phyloP scores from a whole-genome alignment of 1,284 basidiomycete genomes.

The Papiliotrema terrestris region DNA sequence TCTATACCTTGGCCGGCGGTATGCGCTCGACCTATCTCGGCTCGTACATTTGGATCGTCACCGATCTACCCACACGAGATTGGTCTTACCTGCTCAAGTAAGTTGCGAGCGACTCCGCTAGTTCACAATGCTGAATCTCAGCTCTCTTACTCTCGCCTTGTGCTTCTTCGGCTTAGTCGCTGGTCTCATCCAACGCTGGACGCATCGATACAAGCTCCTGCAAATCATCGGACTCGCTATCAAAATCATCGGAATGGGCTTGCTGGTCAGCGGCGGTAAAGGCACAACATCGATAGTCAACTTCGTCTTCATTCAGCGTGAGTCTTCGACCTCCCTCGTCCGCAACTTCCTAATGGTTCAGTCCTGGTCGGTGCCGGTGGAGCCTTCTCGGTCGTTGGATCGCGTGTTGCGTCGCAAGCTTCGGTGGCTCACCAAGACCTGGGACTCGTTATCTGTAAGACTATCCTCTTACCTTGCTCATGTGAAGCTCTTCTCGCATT shows the following conservation, averaged over 20 bases:
- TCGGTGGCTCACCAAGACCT: constrained; percentile 45
- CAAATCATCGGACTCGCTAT: constrained; percentile 31
- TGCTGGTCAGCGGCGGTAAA: background rate
- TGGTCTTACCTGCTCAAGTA: background rate
- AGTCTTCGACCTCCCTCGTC: background rate
- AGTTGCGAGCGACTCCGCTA: background rate
- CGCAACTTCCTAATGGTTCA: constrained; percentile 9
- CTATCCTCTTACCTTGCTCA: background rate
- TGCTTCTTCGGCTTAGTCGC: constrained; percentile 44
- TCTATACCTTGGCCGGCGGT: constrained; percentile 37
- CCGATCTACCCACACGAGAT: constrained; percentile 6
- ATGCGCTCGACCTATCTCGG: constrained; percentile 39
- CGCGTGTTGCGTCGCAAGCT: constrained; percentile 42
- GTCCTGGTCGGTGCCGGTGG: constrained; percentile 36
- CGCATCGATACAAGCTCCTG: constrained; percentile 48
- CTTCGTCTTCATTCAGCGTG: constrained; percentile 7
- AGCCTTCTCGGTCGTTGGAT: constrained; percentile 37
- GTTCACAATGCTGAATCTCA: constrained; percentile 1
- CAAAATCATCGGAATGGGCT: constrained; percentile 18
- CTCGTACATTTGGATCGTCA: constrained; percentile 43
- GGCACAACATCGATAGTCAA: constrained; percentile 1
- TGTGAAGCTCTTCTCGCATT: constrained; percentile 32
- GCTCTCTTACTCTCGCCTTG: constrained; percentile 28
- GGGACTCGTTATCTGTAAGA: constrained; percentile 28
- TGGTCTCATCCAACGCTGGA: constrained; percentile 43